phyloP scores from a whole-genome alignment of 2,329 filamentous ascomycete genomes.

The Rasamsonia emersonii region DNA sequence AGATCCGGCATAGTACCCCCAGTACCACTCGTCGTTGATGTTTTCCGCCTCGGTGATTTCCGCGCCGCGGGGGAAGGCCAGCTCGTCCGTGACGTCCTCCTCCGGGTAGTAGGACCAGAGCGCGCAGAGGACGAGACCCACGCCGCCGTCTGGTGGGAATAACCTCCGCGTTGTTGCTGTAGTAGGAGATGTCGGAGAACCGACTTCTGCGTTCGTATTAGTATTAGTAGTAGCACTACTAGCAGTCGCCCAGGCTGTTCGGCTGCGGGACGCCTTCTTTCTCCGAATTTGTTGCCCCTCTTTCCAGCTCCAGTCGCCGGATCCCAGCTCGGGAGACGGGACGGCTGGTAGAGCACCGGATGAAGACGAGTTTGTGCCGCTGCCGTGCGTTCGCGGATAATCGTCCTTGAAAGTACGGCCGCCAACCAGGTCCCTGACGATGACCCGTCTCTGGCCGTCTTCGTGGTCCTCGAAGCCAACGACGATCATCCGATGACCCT shows the following conservation, averaged over 20 bases:
- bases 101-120: constrained; percentile 73
- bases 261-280: constrained; percentile 28
- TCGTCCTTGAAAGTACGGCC: constrained; percentile 61
- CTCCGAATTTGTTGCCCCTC: constrained; percentile 28
- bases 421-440: constrained; percentile 68
- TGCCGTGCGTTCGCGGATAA: constrained; percentile 24
- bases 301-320: constrained; percentile 35
- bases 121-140: constrained; percentile 56
- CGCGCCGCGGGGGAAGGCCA: constrained; percentile 74
- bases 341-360: constrained; percentile 6
- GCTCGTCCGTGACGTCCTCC: constrained; percentile 52
- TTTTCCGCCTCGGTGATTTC: constrained; percentile 77
- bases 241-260: constrained; percentile 10
- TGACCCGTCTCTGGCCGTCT: constrained; percentile 57
- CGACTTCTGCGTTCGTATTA: constrained; percentile 4
- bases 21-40: constrained; percentile 85
- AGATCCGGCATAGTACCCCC: constrained; percentile 73
- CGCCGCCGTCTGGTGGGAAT: constrained; percentile 69
- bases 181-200: constrained; percentile 47
- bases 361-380: neutral
- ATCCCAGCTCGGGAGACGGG: constrained; percentile 18
- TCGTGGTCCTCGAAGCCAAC: constrained; percentile 64
- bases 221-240: neutral
- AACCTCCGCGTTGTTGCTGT: constrained; percentile 29
- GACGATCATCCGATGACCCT: constrained; percentile 76